These are phyloP conservation scores for Phytophthora foliorum DNA, from an alignment of 352 stramenopile species.

Conservation along the genomic window DNA sequence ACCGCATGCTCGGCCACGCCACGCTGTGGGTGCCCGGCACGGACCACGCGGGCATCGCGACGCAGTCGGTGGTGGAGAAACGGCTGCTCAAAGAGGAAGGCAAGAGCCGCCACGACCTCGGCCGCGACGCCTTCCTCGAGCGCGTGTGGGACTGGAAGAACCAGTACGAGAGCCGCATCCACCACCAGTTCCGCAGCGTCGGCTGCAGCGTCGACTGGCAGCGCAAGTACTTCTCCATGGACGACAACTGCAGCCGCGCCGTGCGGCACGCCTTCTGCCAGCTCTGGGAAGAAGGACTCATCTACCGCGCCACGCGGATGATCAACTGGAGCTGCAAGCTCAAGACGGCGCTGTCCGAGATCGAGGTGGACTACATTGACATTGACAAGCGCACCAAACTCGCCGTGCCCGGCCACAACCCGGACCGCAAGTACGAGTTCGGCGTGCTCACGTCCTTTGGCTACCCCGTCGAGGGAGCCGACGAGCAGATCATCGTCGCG, in stretches of 20 bases:
- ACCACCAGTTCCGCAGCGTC: conserved; percentile 91
- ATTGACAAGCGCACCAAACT: conserved; percentile 97
- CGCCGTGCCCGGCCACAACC: conserved; percentile 96
- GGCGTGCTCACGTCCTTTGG: conserved; percentile 98
- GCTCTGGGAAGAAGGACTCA: conserved; percentile 93
- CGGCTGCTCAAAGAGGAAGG: conserved; percentile 86
- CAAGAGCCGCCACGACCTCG: conserved; percentile 90
- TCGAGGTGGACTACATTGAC: conserved; percentile 99
- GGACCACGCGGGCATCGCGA: conserved; percentile 99
- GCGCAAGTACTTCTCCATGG: conserved; percentile 99
- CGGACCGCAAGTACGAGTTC: conserved; percentile 99
- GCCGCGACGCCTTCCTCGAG: conserved; percentile 94
- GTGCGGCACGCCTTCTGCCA: conserved; percentile 98
- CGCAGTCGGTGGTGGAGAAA: conserved; percentile 95
- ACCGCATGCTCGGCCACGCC: conserved; percentile 98
- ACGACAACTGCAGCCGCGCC: conserved; percentile 97
- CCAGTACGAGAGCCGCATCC: conserved; percentile 88
- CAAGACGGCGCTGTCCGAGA: conserved; percentile 96
- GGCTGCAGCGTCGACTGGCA: conserved; percentile 98
- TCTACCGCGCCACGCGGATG: conserved; percentile 98
- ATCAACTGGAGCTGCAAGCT: conserved; percentile 99
- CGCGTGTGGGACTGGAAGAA: conserved; percentile 98
- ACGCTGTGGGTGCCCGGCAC: conserved; percentile 98
- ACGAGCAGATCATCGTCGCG: conserved; percentile 84
- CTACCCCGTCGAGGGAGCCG: conserved; percentile 95